Conservation (phyloP, 768 basidiomycete genomes). For the Coprinopsis sp. region DNA sequence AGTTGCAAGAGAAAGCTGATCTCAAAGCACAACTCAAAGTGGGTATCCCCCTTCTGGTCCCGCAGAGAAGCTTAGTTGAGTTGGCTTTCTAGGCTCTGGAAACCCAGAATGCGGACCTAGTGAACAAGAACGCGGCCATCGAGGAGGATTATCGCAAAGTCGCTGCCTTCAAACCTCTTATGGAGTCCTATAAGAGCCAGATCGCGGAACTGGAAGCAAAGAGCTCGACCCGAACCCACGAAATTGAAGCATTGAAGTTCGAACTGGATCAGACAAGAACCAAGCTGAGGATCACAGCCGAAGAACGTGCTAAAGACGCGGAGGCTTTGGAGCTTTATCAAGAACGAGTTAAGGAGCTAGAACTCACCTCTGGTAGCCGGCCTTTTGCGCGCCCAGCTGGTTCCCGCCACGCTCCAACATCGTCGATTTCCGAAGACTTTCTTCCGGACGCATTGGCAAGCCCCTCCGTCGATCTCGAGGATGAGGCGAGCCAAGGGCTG, state of each 20-base stretch:
- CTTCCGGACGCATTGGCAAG: constrained; percentile 20
- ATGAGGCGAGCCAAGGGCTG: constrained; percentile 52
- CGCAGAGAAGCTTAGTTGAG: background rate
- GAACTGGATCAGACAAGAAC: constrained; percentile 73
- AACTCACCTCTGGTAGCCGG: constrained; percentile 54
- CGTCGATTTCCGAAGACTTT: constrained; percentile 42
- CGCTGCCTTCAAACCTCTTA: constrained; percentile 77
- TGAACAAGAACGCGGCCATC: constrained; percentile 87
- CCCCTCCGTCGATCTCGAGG: constrained; percentile 20
- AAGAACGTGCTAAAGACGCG: constrained; percentile 72
- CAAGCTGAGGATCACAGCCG: constrained; percentile 60
- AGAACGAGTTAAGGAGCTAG: constrained; percentile 85
- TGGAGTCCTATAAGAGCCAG: constrained; percentile 90
- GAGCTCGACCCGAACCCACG: constrained; percentile 56
- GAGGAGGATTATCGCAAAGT: constrained; percentile 91
- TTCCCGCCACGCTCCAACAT: constrained; percentile 16
- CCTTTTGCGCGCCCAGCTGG: constrained; percentile 17
- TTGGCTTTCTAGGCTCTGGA: constrained; percentile 61
- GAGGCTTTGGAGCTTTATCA: constrained; percentile 88
- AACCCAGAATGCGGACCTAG: constrained; percentile 87
- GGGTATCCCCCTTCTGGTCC: constrained; percentile 15
- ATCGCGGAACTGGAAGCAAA: constrained; percentile 78
- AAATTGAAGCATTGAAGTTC: constrained; percentile 67
- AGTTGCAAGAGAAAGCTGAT: constrained; percentile 91
- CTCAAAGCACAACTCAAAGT: constrained; percentile 84